Percentiles rank a stretch among this genome's conserved stretches.
These are phyloP conservation scores for Ceratocystis albifundus DNA, from an alignment of 2,329 filamentous ascomycete species.

Conservation along the genomic window DNA sequence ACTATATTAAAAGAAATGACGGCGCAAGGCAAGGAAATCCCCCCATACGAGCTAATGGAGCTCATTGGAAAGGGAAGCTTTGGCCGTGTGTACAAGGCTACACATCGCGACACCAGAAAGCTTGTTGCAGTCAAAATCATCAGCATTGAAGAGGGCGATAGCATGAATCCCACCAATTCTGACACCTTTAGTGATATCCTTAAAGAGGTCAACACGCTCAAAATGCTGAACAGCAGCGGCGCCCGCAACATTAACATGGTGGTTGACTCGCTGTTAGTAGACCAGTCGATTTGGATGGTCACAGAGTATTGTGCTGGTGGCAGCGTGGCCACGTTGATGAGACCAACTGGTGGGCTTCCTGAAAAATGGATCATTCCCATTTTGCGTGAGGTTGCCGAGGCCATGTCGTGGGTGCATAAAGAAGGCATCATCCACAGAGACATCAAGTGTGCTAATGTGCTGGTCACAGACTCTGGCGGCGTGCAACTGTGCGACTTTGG, in stretches of 20 bases:
- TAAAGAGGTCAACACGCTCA: conserved; percentile 43
- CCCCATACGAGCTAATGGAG: conserved; percentile 49
- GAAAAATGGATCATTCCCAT: conserved; percentile 44
- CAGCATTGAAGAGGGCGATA: conserved; percentile 60
- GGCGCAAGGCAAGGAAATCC: conserved; percentile 43
- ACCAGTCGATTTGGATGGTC: conserved; percentile 56
- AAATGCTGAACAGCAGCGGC: conserved; percentile 48
- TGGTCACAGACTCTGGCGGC: conserved; percentile 51
- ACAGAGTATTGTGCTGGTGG: conserved; percentile 58
- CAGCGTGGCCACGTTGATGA: conserved; percentile 48
- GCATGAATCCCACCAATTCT: conserved; percentile 43
- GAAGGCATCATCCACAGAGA: conserved; percentile 43
- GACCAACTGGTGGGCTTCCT: conserved; percentile 38
- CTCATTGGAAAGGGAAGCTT: conserved; percentile 57
- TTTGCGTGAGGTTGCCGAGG: conserved; percentile 38
- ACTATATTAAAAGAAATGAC: conserved; percentile 47
- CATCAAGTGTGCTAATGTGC: conserved; percentile 50
- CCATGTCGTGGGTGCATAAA: conserved; percentile 40
- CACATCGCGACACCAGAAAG: conserved; percentile 30
- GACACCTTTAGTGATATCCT: conserved; percentile 43
- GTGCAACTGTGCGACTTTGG: conserved; percentile 59
- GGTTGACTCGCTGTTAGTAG: conserved; percentile 51
- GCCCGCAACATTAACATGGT: conserved; percentile 55
- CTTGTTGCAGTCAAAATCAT: conserved; percentile 63
- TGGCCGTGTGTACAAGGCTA: conserved; percentile 53